These are phyloP conservation scores for Metschnikowia borealis DNA, from an alignment of 805 yeast genomes.

Conservation along the genomic window DNA sequence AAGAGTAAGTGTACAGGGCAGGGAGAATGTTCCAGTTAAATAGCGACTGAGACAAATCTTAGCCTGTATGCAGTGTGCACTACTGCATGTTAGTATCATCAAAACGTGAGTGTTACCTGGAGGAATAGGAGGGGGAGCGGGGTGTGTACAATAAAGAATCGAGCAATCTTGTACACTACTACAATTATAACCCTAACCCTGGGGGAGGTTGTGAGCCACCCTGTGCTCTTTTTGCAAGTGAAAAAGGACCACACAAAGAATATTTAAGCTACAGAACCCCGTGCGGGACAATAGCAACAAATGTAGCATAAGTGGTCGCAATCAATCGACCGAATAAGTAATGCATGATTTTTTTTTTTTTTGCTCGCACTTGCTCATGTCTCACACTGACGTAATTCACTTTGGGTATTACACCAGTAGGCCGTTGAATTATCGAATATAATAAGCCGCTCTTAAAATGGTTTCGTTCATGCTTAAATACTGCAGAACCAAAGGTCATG, in stretches of 20 bases:
- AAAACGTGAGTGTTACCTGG: not conserved
- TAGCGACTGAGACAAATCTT: slow-evolving; percentile 2
- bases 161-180: not conserved
- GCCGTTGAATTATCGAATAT: not conserved
- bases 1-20: not conserved
- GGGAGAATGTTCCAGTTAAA: slow-evolving; percentile 3
- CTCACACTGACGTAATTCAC: not conserved
- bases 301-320: slow-evolving; percentile 2
- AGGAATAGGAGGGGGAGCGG: not conserved
- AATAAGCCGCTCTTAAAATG: not conserved
- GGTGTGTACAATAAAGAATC: not conserved
- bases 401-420: not conserved
- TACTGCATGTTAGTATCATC: slow-evolving; percentile 2
- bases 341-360: not conserved
- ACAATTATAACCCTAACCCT: not conserved
- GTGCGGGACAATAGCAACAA: slow-evolving; percentile 3
- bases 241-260: not conserved
- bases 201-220: not conserved
- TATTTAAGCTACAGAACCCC: not conserved
- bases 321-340: not conserved
- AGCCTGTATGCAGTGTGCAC: slow-evolving; percentile 2
- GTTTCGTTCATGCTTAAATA: not conserved
- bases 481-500: not conserved
- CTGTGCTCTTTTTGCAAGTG: not conserved
- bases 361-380: slow-evolving; percentile 2